Evolutionary conservation across 805 yeast species (phyloP).

Genomic region (Candida golubevii): DNA sequence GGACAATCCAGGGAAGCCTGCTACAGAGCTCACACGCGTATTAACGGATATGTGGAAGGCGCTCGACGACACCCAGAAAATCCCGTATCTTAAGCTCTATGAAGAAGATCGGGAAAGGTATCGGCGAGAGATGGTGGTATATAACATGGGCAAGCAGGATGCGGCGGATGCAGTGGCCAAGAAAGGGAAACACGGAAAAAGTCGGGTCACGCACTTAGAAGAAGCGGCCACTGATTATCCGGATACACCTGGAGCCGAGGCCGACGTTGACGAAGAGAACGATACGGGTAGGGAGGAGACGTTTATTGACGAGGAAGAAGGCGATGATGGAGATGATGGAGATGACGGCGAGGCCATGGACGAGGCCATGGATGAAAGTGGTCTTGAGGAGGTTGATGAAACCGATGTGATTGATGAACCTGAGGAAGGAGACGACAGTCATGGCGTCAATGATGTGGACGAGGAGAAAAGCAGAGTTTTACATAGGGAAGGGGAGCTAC

Average conservation of each 20-base stretch:
- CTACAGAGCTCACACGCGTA: constrained; percentile 66
- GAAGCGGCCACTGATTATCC: not conserved
- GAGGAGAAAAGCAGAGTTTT: too few relatives aligned
- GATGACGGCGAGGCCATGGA: not conserved
- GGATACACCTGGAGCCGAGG: constrained; percentile 3
- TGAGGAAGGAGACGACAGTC: too few relatives aligned
- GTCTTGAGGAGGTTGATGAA: too few relatives aligned
- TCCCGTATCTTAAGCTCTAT: constrained; percentile 69
- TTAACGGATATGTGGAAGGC: constrained; percentile 85
- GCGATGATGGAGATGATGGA: not conserved
- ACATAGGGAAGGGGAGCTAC: too few relatives aligned
- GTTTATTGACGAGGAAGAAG: constrained; percentile 2
- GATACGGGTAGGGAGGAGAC: not conserved
- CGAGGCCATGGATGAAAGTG: too few relatives aligned
- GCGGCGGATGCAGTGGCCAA: not conserved
- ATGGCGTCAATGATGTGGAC: too few relatives aligned
- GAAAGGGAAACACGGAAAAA: not conserved
- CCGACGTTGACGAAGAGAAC: constrained; percentile 1
- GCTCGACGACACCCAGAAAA: constrained; percentile 62
- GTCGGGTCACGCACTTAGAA: not conserved
- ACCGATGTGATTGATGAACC: too few relatives aligned
- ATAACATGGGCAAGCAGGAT: constrained; percentile 23
- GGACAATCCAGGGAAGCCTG: constrained; percentile 41
- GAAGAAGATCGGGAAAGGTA: constrained; percentile 78
- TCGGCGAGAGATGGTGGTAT: constrained; percentile 62